Evolutionary conservation across 2,329 filamentous ascomycete genomes (phyloP).

Genomic region (Coniochaeta pulveracea): DNA sequence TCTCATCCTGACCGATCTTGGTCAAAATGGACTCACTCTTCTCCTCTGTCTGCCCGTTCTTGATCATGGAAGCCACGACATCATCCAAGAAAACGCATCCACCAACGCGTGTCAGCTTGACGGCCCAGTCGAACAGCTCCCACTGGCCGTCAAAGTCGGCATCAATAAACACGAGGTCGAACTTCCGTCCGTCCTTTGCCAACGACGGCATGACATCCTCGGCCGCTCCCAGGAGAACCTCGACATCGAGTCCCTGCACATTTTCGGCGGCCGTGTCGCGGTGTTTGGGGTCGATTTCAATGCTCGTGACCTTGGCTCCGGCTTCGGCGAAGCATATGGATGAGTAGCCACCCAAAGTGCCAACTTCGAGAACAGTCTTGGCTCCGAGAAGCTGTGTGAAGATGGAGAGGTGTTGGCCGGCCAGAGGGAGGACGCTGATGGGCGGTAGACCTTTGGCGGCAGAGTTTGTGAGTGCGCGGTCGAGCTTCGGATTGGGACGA

Average conservation of each 20-base stretch:
- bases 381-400: slow-evolving; percentile 21
- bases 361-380: slow-evolving; percentile 36
- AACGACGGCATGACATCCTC: slow-evolving; percentile 25
- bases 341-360: slow-evolving; percentile 41
- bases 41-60: slow-evolving; percentile 12
- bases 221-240: slow-evolving; percentile 30
- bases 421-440: slow-evolving; percentile 21
- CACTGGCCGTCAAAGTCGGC: slow-evolving; percentile 37
- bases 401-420: slow-evolving; percentile 26
- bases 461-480: slow-evolving; percentile 19
- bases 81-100: slow-evolving; percentile 37
- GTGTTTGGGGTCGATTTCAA: slow-evolving; percentile 34
- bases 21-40: slow-evolving; percentile 11
- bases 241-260: slow-evolving; percentile 28
- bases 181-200: slow-evolving; percentile 25
- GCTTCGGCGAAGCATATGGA: slow-evolving; percentile 37
- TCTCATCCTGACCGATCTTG: slow-evolving; percentile 12
- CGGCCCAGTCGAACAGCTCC: slow-evolving; percentile 32
- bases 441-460: slow-evolving; percentile 20
- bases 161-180: slow-evolving; percentile 41
- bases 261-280: slow-evolving; percentile 34
- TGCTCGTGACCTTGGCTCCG: slow-evolving; percentile 30
- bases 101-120: slow-evolving; percentile 24
- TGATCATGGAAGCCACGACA: slow-evolving; percentile 25
- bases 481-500: slow-evolving; percentile 14